Evolutionary conservation across 495 filamentous ascomycete species (phyloP).

Genomic region (Xylaria sp.): DNA sequence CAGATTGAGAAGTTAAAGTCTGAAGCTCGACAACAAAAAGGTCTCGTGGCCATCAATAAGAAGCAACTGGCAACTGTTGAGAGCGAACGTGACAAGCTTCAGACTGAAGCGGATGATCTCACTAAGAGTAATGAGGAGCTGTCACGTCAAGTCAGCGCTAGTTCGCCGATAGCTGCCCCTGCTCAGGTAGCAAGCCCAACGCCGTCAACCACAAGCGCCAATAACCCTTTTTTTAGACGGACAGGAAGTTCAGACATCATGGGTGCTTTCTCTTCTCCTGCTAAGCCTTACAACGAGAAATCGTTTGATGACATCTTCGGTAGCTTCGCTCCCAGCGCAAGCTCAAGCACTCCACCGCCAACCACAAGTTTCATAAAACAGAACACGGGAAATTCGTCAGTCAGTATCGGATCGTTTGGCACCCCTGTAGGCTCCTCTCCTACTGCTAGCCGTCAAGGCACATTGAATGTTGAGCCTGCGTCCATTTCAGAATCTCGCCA

Average conservation of each 20-base stretch:
- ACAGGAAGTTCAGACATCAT: constrained; percentile 72
- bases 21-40: constrained; percentile 92
- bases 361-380: constrained; percentile 72
- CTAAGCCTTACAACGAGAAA: constrained; percentile 62
- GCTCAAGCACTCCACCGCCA: constrained; percentile 60
- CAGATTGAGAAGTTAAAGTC: constrained; percentile 88
- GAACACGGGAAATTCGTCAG: constrained; percentile 57
- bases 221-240: constrained; percentile 89
- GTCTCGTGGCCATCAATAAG: constrained; percentile 94
- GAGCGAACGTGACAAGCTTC: constrained; percentile 82
- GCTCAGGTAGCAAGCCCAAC: constrained; percentile 67
- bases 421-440: constrained; percentile 64
- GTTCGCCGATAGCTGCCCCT: constrained; percentile 43
- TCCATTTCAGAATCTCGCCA: constrained; percentile 72
- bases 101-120: constrained; percentile 74
- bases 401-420: constrained; percentile 58
- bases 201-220: constrained; percentile 75
- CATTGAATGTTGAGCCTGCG: constrained; percentile 59
- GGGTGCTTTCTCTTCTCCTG: constrained; percentile 55
- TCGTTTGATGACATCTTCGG: constrained; percentile 93
- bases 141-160: constrained; percentile 51
- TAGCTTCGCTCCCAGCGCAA: constrained; percentile 56
- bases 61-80: constrained; percentile 93
- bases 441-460: constrained; percentile 55
- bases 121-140: constrained; percentile 67